phyloP scores from a whole-genome alignment of 345 rosid species.

The Syzygium aqueum region DNA sequence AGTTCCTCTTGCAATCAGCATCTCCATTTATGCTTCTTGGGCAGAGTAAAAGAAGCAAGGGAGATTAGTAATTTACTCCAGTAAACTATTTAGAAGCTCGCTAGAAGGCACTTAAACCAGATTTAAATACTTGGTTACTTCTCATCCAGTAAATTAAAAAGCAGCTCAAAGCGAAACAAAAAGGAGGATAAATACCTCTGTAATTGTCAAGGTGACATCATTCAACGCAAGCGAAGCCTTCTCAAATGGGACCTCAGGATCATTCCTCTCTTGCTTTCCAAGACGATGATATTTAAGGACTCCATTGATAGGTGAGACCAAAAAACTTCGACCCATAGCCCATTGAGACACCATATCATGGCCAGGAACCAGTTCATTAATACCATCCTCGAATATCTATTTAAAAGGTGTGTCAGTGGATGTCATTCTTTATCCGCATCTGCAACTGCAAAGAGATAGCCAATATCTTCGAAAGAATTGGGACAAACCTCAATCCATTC shows the following conservation, averaged over 20 bases:
- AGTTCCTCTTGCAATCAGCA: background rate
- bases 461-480: background rate
- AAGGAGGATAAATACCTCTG: slow-evolving; percentile 49
- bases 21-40: background rate
- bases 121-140: background rate
- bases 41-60: background rate
- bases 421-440: background rate
- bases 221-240: slow-evolving; percentile 71
- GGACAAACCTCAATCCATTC: slow-evolving; percentile 93
- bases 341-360: slow-evolving; percentile 43
- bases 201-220: slow-evolving; percentile 73
- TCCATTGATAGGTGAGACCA: slow-evolving; percentile 91
- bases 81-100: background rate
- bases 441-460: background rate
- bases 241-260: slow-evolving; percentile 92
- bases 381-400: slow-evolving; percentile 96
- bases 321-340: slow-evolving; percentile 68
- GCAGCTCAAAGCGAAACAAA: background rate
- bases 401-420: background rate
- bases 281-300: slow-evolving; percentile 88
- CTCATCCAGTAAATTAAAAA: background rate
- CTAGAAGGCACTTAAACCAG: background rate
- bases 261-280: slow-evolving; percentile 89
- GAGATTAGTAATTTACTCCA: background rate
- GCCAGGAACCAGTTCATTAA: slow-evolving; percentile 49